These are phyloP conservation scores for Fusarium sulawesiense DNA, from an alignment of 2,329 filamentous ascomycete genomes.

Conservation along the genomic window DNA sequence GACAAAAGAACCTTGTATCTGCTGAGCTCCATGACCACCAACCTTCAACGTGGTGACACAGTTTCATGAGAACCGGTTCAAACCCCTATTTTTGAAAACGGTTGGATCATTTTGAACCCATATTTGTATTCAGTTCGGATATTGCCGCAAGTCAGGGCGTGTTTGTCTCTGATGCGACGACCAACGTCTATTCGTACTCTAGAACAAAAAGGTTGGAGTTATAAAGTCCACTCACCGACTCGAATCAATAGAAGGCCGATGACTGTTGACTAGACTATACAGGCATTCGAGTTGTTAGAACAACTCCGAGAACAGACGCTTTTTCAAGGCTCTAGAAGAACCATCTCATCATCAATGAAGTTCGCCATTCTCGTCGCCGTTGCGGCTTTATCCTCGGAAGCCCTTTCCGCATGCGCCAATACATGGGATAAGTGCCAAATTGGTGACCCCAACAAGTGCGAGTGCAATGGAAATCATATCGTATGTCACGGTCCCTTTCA, in stretches of 20 bases:
- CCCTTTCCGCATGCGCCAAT: not conserved
- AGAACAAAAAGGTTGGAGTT: not conserved
- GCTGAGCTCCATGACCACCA: not conserved
- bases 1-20: not conserved
- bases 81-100: not conserved
- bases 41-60: not conserved
- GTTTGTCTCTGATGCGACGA: no score
- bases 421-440: not conserved
- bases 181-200: not conserved
- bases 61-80: not conserved
- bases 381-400: not conserved
- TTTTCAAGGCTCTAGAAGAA: not conserved
- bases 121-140: not conserved
- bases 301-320: not conserved
- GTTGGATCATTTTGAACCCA: not conserved
- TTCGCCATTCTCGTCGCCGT: not conserved
- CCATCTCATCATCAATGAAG: not conserved
- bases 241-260: accelerated
- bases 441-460: not conserved
- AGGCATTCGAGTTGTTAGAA: no score
- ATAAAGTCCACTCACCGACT: not conserved
- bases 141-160: accelerated
- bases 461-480: not conserved
- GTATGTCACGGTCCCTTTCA: not conserved
- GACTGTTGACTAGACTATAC: not conserved